These are phyloP conservation scores for Sclerotinia minor DNA, from an alignment of 2,329 filamentous ascomycete species.

Conservation along the genomic window DNA sequence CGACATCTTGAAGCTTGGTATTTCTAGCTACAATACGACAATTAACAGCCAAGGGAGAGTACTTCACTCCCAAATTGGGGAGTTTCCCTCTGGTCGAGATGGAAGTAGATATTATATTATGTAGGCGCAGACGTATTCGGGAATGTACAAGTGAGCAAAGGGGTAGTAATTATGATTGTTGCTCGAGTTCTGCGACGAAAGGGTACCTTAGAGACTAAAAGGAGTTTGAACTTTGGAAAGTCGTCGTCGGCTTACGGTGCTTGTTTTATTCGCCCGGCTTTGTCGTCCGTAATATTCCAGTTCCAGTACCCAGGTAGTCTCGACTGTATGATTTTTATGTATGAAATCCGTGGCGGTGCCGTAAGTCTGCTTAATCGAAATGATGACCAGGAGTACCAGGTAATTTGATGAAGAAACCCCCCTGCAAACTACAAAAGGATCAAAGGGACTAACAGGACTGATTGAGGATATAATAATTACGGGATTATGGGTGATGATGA, in stretches of 20 bases:
- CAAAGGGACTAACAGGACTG: background rate
- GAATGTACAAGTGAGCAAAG: slow-evolving; percentile 9
- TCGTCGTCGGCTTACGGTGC: background rate
- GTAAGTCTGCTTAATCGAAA: slow-evolving; percentile 13
- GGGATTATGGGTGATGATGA: background rate
- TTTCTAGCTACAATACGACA: slow-evolving; percentile 24
- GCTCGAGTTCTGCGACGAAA: background rate
- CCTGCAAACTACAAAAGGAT: slow-evolving; percentile 1
- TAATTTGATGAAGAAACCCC: slow-evolving; percentile 12
- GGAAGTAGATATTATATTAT: slow-evolving; percentile 6
- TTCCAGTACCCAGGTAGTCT: background rate
- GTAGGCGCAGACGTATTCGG: slow-evolving; percentile 12
- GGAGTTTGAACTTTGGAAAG: background rate
- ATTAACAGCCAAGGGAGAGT: slow-evolving; percentile 22
- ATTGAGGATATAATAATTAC: background rate
- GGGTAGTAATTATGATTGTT: slow-evolving; percentile 3
- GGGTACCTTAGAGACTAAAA: background rate
- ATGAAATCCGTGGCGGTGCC: background rate
- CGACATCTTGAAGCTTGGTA: slow-evolving; percentile 55
- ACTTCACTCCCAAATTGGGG: slow-evolving; percentile 20
- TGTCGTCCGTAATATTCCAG: background rate
- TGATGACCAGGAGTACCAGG: slow-evolving; percentile 15
- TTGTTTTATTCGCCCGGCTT: slow-evolving; percentile 12
- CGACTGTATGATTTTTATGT: background rate
- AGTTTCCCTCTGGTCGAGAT: slow-evolving; percentile 16